Evolutionary conservation across 2,329 filamentous ascomycete genomes (phyloP).

Genomic region (Neopestalotiopsis rosae): DNA sequence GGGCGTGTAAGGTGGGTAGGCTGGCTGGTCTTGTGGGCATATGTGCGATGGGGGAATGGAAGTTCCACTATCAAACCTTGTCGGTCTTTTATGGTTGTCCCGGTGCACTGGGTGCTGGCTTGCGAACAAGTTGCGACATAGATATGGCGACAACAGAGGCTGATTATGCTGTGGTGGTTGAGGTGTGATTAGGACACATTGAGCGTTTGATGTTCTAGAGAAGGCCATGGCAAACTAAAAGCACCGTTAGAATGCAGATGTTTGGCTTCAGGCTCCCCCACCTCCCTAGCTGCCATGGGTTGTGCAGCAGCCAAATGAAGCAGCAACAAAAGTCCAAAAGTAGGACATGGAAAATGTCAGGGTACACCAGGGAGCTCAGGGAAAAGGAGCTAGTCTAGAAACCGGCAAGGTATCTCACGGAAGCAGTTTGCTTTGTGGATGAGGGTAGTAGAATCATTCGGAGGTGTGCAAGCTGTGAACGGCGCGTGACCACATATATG

Average conservation of each 20-base stretch:
- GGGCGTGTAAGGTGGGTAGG: no score
- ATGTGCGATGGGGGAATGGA: no score
- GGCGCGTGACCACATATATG: conserved; percentile 28
- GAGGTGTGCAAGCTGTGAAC: conserved; percentile 21
- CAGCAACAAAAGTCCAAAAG: conserved; percentile 37
- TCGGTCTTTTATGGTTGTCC: no score
- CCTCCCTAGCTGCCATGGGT: conserved; percentile 60
- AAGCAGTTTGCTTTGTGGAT: conserved; percentile 17
- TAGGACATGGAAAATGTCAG: conserved; percentile 42
- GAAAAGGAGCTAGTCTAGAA: conserved; percentile 29
- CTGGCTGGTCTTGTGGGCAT: no score
- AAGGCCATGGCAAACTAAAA: conserved; percentile 54
- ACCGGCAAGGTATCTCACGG: conserved; percentile 29
- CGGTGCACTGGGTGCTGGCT: no score
- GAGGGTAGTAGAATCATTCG: conserved; percentile 17
- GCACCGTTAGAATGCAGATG: conserved; percentile 57
- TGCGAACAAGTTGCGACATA: no score
- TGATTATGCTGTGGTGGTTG: conserved; percentile 34
- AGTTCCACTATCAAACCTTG: no score
- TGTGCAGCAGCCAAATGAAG: conserved; percentile 28
- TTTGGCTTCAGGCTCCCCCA: conserved; percentile 63
- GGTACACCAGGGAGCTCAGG: conserved; percentile 33
- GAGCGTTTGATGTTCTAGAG: conserved; percentile 44
- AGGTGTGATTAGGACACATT: conserved; percentile 42
- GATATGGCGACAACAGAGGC: conserved; percentile 35